Conservation (phyloP, 2,329 filamentous ascomycete genomes). For the Epichloe bromicola region DNA sequence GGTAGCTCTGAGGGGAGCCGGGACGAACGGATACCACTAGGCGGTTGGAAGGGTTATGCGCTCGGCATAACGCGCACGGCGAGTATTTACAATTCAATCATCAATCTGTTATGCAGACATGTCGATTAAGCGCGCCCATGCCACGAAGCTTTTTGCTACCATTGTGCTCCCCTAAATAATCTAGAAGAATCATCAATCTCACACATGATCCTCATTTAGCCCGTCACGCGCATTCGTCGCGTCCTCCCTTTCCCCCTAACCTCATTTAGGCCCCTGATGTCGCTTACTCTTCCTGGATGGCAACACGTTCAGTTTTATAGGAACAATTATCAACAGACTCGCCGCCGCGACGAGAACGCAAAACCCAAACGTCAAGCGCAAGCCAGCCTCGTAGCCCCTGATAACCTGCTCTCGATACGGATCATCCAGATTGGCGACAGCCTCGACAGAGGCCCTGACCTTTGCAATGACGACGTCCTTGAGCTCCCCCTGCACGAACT, state of each 20-base stretch:
- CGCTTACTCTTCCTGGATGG: slow-evolving; percentile 23
- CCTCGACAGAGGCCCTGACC: slow-evolving; percentile 42
- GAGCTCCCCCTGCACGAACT: slow-evolving; percentile 40
- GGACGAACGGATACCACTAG: slow-evolving; percentile 26
- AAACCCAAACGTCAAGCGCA: slow-evolving; percentile 33
- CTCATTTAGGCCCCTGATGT: not conserved
- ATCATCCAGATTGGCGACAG: slow-evolving; percentile 30
- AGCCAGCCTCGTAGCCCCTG: slow-evolving; percentile 37
- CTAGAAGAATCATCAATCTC: too few relatives aligned
- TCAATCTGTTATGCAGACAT: too few relatives aligned
- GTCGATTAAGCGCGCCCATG: too few relatives aligned
- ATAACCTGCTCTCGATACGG: slow-evolving; percentile 42
- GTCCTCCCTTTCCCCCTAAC: not conserved
- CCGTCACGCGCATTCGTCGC: too few relatives aligned
- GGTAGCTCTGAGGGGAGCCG: slow-evolving; percentile 35
- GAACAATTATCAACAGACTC: slow-evolving; percentile 32
- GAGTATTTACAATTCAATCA: too few relatives aligned
- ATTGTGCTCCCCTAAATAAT: too few relatives aligned
- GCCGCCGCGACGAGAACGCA: slow-evolving; percentile 34
- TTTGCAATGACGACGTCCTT: slow-evolving; percentile 41
- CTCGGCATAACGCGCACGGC: not conserved
- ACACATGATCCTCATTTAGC: too few relatives aligned
- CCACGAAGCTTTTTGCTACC: too few relatives aligned
- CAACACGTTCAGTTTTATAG: slow-evolving; percentile 41
- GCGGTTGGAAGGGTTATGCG: not conserved